Evolutionary conservation across 169 alveolate species (phyloP), one percentile per base, ranked within the genome.

Genomic region (Eimeria tenella): DNA sequence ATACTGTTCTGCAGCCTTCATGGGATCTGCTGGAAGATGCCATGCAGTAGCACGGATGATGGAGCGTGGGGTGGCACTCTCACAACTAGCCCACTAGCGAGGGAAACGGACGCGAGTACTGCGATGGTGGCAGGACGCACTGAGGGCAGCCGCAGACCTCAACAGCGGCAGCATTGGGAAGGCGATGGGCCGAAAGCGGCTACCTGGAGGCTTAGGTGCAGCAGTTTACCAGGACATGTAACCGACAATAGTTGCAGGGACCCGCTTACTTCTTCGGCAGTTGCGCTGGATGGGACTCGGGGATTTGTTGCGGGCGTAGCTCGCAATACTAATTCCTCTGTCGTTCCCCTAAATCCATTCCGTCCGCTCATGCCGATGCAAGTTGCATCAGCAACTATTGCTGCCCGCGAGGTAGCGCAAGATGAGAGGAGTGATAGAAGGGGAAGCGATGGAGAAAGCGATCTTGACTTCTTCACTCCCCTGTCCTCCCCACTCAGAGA

Each of bases 21-120:
- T 42, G 8, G 74, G 25, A 55, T 52, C 23, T 82, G 75, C 55
- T 56, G 90, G 21, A 82, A 56, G 75, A 82, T 82, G 90, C 90
- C 90, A 23, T 82, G 90, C 90, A 82, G 90, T 73, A 82, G 90
- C 90, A 82, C 90, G 56, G 90, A 82, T 55, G 90, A 82, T 17
- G 90, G 90, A 7, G 73, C 90, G 62, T 82, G 90, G 90, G 74
- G 74, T 17, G 90, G 90, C 74, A 55, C 56, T 82, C 50, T 82
- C 19, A 73, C 74, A 73, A 82, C 74, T 56, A 53, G 62, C 17
- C 19, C 90, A 56, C 58, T 82, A n/a, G 87, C 50, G 87, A 53
- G 50, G 71, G 90, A 82, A 9, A 42, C 90, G 50, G 75, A 63
- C 25, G 60, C 71, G 11, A 21, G 68, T 13, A 5, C 60, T 62